Base-by-base conservation (phyloP, 345 rosid genomes). In the Gynandropsis gynandra region DNA sequence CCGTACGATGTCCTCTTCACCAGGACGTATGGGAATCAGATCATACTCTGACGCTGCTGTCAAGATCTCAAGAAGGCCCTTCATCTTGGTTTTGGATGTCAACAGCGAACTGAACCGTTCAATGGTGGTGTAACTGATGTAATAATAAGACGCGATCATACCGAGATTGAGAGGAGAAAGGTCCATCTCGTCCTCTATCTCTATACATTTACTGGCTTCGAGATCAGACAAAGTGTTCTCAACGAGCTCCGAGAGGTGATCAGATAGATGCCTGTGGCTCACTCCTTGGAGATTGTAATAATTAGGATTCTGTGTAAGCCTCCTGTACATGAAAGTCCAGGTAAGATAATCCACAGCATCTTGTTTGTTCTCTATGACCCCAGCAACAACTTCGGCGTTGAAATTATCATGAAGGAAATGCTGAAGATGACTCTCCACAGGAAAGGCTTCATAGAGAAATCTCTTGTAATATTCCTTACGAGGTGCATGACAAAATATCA, bases 211-310 rank as follows among this genome's bases (percentile, higher is more conserved):
- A 60, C 96, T 80, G 13, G 89, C 81, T 62, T 87, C 89, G 69
- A 90, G 66, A 61, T 82, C 82, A 65, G 73, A 67, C 68, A 87
- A 59, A 40, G 96, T 82, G 59, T 77, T 80, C 76, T 87, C 98
- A 56, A 87, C 93, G 52, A 87, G 89, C 80, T 82, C 95, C 0
- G 96, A 90, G 14, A 87, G 89, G 76, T 90, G 96, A 74, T 90
- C 98, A 21, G 96, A 90, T 18, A 90, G 93, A 79, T 90, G 98
- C 75, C 93, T 74, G 59, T 82, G 87, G 72, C 87, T 80, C 19
- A 82, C 87, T 56, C 96, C 95, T 74, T 87, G 98, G 39, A 90
- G 96, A 65, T 87, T 82, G 75, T 87, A 92, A 80, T 82, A 92
- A 68, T 92, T 87, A 34, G 96, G 98, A 52, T 92, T 92, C 66